Evolutionary conservation across 495 filamentous ascomycete species (phyloP).

Genomic region (Durotheca rogersii): DNA sequence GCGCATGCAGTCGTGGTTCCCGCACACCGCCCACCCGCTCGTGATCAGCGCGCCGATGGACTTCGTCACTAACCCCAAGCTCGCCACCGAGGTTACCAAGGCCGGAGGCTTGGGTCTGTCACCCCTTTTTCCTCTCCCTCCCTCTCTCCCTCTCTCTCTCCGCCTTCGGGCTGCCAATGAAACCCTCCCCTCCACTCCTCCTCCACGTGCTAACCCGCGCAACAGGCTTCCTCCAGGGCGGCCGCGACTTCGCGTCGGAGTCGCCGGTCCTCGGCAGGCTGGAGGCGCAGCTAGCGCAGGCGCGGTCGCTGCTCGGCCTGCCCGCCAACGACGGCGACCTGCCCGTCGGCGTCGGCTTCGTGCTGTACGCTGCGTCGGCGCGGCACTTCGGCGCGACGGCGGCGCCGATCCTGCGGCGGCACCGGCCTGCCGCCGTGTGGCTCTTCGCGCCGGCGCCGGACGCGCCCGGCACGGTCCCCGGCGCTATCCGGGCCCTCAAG

Average conservation of each 20-base stretch:
- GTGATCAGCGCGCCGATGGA: constrained; percentile 74
- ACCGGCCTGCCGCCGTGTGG: constrained; percentile 69
- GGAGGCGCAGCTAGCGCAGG: constrained; percentile 40
- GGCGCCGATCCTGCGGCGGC: constrained; percentile 43
- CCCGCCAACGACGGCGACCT: constrained; percentile 27
- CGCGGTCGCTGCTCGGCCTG: constrained; percentile 29
- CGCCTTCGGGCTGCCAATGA: too few relatives aligned
- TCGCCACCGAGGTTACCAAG: constrained; percentile 64
- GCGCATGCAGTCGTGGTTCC: constrained; percentile 36
- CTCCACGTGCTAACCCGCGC: background rate
- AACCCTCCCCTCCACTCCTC: background rate
- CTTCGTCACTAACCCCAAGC: constrained; percentile 58
- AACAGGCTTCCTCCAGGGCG: constrained; percentile 43
- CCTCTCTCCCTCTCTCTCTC: too few relatives aligned
- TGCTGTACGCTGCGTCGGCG: constrained; percentile 34
- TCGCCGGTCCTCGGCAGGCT: constrained; percentile 34
- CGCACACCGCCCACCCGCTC: constrained; percentile 41
- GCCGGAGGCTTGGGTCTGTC: constrained; percentile 65
- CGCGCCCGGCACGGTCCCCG: constrained; percentile 49
- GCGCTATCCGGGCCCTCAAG: constrained; percentile 31
- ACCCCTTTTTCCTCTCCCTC: background rate
- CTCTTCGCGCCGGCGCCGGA: constrained; percentile 64
- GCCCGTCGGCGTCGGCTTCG: constrained; percentile 44
- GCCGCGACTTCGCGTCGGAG: constrained; percentile 35
- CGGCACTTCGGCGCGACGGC: constrained; percentile 35